Base-by-base conservation (phyloP, 768 basidiomycete genomes). In the Ramaria sp. region DNA sequence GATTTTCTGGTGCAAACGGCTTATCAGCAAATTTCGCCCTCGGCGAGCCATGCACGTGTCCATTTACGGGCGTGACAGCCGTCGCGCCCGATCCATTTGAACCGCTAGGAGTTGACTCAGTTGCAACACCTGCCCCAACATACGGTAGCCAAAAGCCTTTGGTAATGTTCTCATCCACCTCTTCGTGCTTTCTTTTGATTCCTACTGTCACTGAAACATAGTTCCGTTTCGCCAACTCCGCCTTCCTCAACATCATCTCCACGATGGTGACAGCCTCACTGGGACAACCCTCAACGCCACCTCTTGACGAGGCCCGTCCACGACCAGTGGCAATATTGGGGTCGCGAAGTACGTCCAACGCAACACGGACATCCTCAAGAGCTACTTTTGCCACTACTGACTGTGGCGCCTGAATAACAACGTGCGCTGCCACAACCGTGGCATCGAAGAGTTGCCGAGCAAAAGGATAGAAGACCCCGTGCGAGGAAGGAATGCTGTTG, bases 371-470 rank as follows among this genome's bases (percentile, higher is more conserved):
- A 59, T 76, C 75, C 53, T 77, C 75, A 54, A 76, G 63, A 47
- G 80, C 81, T 7, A 73, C 73, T 7, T 66, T 64, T 0, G 78
- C 76, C 62, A 76, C 76, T 37, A 81, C 69, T 30, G 71, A 72
- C 22, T 60, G 64, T 0, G 80, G 79, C 54, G 80, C 75, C 63
- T 75, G 74, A 53, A 86, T 73, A 54, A 78, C 78, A 7, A 80
- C 77, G 63, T 84, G 78, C 7, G 82, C 82, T 60, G 82, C 83
- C 13, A 81, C 72, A 19, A 86, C 76, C 4, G 79, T 76, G 0
- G 88, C 81, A 60, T 86, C 84, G 62, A 85, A 80, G 19, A 90
- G 67, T 13, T 80, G 71, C 59, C 82, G 76, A 15, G 77, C 75
- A 51, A 85, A 77, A 2, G 83, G 75, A 63, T 84, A 81, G 61